Evolutionary conservation across 345 rosid species (phyloP), one percentile per base, ranked within the genome.

Genomic region (Hibiscus trionum): DNA sequence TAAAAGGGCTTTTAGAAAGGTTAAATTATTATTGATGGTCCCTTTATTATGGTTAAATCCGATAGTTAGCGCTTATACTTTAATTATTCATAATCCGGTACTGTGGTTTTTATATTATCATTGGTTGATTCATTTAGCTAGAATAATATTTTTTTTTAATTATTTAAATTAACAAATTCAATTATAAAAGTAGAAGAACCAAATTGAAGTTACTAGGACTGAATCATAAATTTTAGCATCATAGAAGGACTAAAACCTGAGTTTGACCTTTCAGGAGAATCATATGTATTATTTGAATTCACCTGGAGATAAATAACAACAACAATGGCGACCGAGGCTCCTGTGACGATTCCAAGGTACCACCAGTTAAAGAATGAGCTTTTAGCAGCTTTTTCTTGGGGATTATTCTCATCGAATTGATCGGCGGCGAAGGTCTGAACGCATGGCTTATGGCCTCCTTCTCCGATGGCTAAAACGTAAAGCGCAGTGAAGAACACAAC

Each of bases 311-410:
- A 91, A 55, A 89, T 72, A n/a, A 87, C 88, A 5, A 84, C 80
- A 69, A 91, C 77, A 5, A 86, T 72, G n/a, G 91, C 90, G 0
- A 80, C 29, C 11, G 97, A 83, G 11, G 95, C 90, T 1, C 86
- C 90, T 2, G 77, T 17, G 2, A 88, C 91, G 8, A 84, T 86
- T 37, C 88, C 86, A 8, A 90, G 33, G 73, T 88, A 94, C 95
- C 96, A 90, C 93, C 97, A 94, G 49, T 90, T 94, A 67, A 94
- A 94, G 86, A 94, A 94, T 0, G 98, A 94, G 82, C 93, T 87
- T 84, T 91, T 91, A 66, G 90, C 84, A 2, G 80, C 85, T 73
- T 86, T 90, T 79, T 88, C 97, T 71, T 83, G 76, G 2, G 86
- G 80, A 16, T 69, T 66, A 5, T 77, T 76, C 52, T 94, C 98